Base-by-base conservation (phyloP, 768 basidiomycete genomes). In the Termitomyces sp. region DNA sequence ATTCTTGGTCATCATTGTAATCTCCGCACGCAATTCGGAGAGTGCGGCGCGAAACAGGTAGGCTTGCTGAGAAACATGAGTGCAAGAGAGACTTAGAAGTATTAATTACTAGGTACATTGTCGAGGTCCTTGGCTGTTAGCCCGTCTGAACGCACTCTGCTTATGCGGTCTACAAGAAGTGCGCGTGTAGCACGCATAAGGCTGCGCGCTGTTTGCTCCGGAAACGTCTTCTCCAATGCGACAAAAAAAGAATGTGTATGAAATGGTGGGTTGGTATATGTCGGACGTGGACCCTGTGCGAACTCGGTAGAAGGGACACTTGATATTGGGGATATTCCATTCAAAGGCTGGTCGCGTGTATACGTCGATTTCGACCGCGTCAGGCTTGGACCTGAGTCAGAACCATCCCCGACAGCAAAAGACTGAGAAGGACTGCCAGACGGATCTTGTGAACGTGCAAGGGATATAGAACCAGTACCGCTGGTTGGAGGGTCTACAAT, bases 11-110 rank as follows among this genome's bases (percentile, higher is more conserved):
- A 82, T 84, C 66, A 93, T 83, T 4, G 88, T 87, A 31, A 93
- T 82, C 68, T 97, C 95, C 4, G 91, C 89, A 20, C 93, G 82
- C 49, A 96, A 77, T 70, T 98, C 95, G 2, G 91, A 91, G 39
- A 98, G 72, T 0, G 96, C 97, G 20, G 97, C 97, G 48, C 88
- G 86, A 73, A 97, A 97, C 34, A 98, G 78, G 71, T 98, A 98
- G 18, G 95, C 95, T 87, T 95, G 92, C 93, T 97, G 66, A 62
- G 41, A 8, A 31, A 46, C 20, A 16, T 44, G 34, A 45, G 54
- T 24, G 58, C 42, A 46, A 44, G 24, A 46, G 33, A 59, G 41
- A 30, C 16, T 37, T 49, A 20, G 37, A 47, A 36, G 52, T 27
- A 55, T 33, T 12, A 60, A 30, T 27, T 6, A 54, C 20, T 22